phyloP scores from a whole-genome alignment of 306 rosid species.

The Pterocarpus macrocarpus region DNA sequence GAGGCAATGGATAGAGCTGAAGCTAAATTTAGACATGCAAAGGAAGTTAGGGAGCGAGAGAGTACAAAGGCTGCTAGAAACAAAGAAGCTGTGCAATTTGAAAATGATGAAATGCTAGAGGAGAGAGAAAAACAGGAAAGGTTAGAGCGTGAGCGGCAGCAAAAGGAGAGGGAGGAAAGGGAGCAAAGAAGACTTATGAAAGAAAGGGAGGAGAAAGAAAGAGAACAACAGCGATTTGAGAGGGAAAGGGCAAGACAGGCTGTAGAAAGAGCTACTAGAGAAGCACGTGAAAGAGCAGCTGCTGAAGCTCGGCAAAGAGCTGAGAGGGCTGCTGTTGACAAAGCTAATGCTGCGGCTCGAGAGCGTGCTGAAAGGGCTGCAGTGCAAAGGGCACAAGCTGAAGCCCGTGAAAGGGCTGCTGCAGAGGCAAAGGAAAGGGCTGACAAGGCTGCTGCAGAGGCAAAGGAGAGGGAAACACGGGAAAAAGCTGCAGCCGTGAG shows the following conservation, averaged over 20 bases:
- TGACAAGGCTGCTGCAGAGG: conserved; percentile 73
- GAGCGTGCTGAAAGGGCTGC: conserved; percentile 98
- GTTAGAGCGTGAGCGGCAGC: conserved; percentile 70
- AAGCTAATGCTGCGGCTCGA: conserved; percentile 89
- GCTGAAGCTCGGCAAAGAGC: conserved; percentile 85
- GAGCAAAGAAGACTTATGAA: conserved; percentile 68
- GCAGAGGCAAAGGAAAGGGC: conserved; percentile 82
- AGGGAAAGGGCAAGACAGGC: conserved; percentile 87
- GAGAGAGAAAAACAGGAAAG: conserved; percentile 72
- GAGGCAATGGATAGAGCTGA: conserved; percentile 99
- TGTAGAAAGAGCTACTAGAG: conserved; percentile 98
- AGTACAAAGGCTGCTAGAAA: conserved; percentile 72
- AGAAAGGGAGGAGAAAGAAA: conserved; percentile 85
- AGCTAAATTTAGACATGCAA: conserved; percentile 93
- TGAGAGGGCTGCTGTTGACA: conserved; percentile 87
- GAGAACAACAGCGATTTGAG: conserved; percentile 75
- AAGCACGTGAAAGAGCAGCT: conserved; percentile 98
- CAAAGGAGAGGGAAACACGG: conserved; percentile 56
- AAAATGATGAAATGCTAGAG: conserved; percentile 74
- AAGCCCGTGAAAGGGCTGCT: conserved; percentile 98
- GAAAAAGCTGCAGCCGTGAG: conserved; percentile 60
- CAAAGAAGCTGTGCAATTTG: conserved; percentile 71
- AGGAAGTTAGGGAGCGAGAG: conserved; percentile 93
- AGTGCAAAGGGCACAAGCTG: conserved; percentile 95
- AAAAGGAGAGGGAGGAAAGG: conserved; percentile 75